Evolutionary conservation across 2,329 filamentous ascomycete genomes (phyloP).

Genomic region (Pseudocercospora musae): DNA sequence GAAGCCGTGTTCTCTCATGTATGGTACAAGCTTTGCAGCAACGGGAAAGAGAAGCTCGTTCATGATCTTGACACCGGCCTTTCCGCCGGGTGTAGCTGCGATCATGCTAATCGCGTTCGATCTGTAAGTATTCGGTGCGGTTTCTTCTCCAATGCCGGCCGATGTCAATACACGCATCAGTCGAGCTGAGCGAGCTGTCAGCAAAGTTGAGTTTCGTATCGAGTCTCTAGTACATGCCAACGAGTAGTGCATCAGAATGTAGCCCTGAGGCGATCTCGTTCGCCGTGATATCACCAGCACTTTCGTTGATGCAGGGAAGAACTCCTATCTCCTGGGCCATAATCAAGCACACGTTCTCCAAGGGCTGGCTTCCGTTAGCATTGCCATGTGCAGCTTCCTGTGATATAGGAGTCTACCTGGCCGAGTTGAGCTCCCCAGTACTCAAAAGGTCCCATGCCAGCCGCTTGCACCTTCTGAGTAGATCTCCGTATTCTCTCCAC

Average conservation of each 20-base stretch:
- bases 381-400: not conserved
- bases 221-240: not conserved
- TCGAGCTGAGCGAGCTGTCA: conserved; percentile 1
- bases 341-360: conserved; percentile 14
- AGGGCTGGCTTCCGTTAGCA: not conserved
- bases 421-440: conserved; percentile 8
- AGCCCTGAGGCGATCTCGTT: not conserved
- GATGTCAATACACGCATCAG: conserved; percentile 14
- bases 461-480: conserved; percentile 7
- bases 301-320: conserved; percentile 6
- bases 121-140: conserved; percentile 6
- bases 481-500: conserved; percentile 7
- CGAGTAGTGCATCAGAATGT: not conserved
- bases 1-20: conserved; percentile 14
- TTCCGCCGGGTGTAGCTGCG: conserved; percentile 5
- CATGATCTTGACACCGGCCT: conserved; percentile 10
- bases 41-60: conserved; percentile 12
- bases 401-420: not conserved
- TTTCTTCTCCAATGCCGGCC: conserved; percentile 5
- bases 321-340: conserved; percentile 12
- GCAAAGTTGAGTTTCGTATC: not conserved
- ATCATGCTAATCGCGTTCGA: conserved; percentile 10
- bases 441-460: conserved; percentile 10
- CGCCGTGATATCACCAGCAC: not conserved
- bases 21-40: conserved; percentile 9